Percentiles rank a stretch among this genome's conserved stretches.
These are phyloP conservation scores for Chloranthus sessilifolius DNA, from an alignment of 164 flowering plant genomes.

Conservation along the genomic window DNA sequence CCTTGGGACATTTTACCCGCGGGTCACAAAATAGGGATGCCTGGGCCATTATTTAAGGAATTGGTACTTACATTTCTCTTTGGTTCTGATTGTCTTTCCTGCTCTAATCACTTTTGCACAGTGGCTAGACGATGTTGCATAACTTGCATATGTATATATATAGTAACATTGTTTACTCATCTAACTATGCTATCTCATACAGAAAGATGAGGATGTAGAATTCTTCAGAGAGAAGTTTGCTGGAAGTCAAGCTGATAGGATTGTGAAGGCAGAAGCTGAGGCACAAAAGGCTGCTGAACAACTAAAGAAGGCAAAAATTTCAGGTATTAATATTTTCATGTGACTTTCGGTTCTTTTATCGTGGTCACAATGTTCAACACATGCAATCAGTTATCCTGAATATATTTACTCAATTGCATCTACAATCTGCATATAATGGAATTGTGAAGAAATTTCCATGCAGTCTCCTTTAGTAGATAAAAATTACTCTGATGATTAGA, in stretches of 20 bases:
- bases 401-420: neutral
- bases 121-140: too few species aligned
- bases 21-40: slow-evolving; percentile 77
- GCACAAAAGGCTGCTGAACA: slow-evolving; percentile 53
- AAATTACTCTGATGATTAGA: too few species aligned
- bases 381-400: too few species aligned
- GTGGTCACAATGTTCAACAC: too few species aligned
- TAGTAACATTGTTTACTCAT: neutral
- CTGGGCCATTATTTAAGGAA: slow-evolving; percentile 77
- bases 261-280: slow-evolving; percentile 63
- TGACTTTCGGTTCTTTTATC: too few species aligned
- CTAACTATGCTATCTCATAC: slow-evolving; percentile 9
- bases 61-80: slow-evolving; percentile 40
- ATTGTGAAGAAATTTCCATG: too few species aligned
- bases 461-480: too few species aligned
- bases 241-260: slow-evolving; percentile 93
- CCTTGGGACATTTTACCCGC: slow-evolving; percentile 81
- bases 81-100: neutral
- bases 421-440: too few species aligned
- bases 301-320: slow-evolving; percentile 57
- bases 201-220: slow-evolving; percentile 78
- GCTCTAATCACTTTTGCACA: too few species aligned
- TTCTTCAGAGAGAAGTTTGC: slow-evolving; percentile 58
- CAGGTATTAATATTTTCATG: slow-evolving; percentile 37
- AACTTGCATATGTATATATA: too few species aligned